A percentile compares a stretch with the other conserved stretches of the same genome.
phyloP scores from a whole-genome alignment of 768 basidiomycete species.

The Omphalotus guepiniiformis region DNA sequence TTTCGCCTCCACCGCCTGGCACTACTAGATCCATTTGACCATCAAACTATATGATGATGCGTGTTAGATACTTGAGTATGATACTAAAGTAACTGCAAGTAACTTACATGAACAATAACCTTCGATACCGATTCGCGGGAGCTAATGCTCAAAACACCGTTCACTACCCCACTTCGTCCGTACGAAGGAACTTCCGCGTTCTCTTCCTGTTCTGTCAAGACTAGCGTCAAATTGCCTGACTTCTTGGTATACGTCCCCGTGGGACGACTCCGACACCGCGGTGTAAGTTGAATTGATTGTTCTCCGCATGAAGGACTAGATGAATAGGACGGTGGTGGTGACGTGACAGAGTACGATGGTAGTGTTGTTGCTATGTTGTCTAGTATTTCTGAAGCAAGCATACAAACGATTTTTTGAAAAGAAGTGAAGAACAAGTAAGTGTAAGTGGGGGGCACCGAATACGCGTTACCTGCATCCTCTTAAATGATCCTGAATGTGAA shows the following conservation, averaged over 20 bases:
- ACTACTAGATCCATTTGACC: conserved; percentile 37
- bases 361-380: conserved; percentile 21
- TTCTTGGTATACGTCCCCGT: conserved; percentile 38
- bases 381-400: conserved; percentile 8
- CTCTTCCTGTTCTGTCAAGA: conserved; percentile 44
- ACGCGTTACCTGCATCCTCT: too few relatives aligned
- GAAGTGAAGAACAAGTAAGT: too few relatives aligned
- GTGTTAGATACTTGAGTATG: neutral
- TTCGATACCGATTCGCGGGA: conserved; percentile 32
- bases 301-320: conserved; percentile 49
- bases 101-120: conserved; percentile 42
- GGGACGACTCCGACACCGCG: conserved; percentile 24
- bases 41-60: conserved; percentile 29
- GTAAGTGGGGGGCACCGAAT: too few relatives aligned
- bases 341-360: conserved; percentile 52
- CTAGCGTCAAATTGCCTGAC: conserved; percentile 34
- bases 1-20: conserved; percentile 34
- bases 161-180: conserved; percentile 36
- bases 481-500: too few relatives aligned
- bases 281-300: conserved; percentile 47
- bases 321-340: conserved; percentile 56
- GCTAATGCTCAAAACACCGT: conserved; percentile 40
- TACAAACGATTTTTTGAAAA: neutral
- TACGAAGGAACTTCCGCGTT: conserved; percentile 36
- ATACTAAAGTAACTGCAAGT: neutral